Base-by-base conservation (phyloP, 176 grass and related monocot genomes). In the Canna indica region DNA sequence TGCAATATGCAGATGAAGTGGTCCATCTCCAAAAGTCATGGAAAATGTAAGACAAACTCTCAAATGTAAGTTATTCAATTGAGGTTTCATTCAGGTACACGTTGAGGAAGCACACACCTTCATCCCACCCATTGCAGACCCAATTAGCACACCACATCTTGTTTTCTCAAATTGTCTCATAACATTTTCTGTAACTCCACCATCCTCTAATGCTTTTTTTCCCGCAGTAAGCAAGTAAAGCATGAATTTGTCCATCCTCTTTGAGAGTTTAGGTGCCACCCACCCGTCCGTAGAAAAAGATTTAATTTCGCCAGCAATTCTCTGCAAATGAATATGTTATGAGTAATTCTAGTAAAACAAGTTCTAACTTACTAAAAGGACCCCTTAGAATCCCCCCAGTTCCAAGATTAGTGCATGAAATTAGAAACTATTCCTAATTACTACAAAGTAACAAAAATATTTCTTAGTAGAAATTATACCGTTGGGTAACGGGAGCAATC, bases 281-380 rank as follows among this genome's bases (percentile, higher is more conserved):
- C 84, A 94, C 62, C 95, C 90, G 26, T 94, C 95, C 7, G 84
- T 76, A 52, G 95, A 90, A 75, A 99, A 90, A 2, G 95, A 90
- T 82, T 99, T 99, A 64, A 99, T 99, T 78, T 99, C 95, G 68
- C 95, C 95, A 59, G 95, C 95, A 74, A 99, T 99, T 88, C 95
- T 94, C 95, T 99, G 72, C 65, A 85, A 34, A 71, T 59, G 74
- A 80, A 27, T 70, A 17, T 29, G 17, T 48, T 33, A 70, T 69
- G 9, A 70, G 68, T 9, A 48, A 47, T 25, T n/a, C 59, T 66
- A n/a, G n/a, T 30, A 31, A 47, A 48, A 1, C 17, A 11, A 70
- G 56, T 62, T 4, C 33, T 47, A 36, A 17, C 28, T 10, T 70
- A 48, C 25, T 3, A 62, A 16, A 25, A 25, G 20, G 4, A 24